Conservation (phyloP, 2,329 filamentous ascomycete species). For the Fusarium vanettenii region DNA sequence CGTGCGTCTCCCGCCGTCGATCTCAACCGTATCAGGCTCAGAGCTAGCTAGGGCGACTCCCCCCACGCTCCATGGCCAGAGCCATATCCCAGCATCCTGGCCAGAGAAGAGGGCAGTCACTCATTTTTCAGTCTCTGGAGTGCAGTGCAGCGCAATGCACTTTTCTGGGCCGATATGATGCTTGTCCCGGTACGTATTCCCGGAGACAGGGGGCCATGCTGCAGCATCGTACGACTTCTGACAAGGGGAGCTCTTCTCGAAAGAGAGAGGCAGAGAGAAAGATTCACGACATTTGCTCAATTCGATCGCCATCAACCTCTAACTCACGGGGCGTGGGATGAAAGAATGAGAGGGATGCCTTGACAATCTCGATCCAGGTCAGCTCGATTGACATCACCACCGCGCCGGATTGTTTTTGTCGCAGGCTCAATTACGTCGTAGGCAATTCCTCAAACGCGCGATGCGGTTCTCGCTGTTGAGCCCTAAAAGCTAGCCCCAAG, state of each 20-base stretch:
- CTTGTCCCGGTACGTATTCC: slow-evolving; percentile 9
- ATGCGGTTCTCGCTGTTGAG: not conserved
- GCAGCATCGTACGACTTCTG: slow-evolving; percentile 4
- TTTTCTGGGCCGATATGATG: not conserved
- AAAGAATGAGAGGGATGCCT: not conserved
- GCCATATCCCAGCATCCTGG: not conserved
- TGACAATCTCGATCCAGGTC: slow-evolving; percentile 6
- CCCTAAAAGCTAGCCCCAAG: slow-evolving; percentile 1
- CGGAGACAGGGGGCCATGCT: not conserved
- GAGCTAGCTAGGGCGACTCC: slow-evolving; percentile 8
- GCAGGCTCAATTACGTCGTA: slow-evolving; percentile 4
- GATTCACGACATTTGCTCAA: slow-evolving; percentile 1
- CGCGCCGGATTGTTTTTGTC: slow-evolving; percentile 2
- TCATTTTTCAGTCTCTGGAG: not conserved
- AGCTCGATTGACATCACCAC: slow-evolving; percentile 10
- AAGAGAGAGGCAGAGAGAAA: not conserved
- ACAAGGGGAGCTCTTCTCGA: not conserved
- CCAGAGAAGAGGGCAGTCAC: not conserved
- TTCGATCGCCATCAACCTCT: slow-evolving; percentile 3
- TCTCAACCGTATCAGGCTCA: slow-evolving; percentile 2
- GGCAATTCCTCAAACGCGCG: not conserved
- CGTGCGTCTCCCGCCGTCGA: slow-evolving; percentile 4
- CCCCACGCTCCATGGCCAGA: not conserved
- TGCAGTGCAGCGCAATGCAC: not conserved
- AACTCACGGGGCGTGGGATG: not conserved